Evolutionary conservation across 345 rosid genomes (phyloP).

Genomic region (Physaria fendleri): DNA sequence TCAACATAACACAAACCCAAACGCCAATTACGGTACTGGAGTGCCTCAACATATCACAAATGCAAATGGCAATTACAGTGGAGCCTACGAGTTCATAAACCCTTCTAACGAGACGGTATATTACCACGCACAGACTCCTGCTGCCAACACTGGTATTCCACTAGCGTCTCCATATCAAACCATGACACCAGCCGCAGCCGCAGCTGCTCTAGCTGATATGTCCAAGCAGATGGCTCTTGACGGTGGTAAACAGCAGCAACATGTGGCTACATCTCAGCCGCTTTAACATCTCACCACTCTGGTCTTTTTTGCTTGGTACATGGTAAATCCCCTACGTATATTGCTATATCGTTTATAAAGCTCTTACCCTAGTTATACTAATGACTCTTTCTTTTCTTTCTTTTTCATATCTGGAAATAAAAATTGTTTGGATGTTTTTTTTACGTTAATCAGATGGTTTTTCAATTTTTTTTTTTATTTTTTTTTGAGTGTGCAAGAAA

Average conservation of each 20-base stretch:
- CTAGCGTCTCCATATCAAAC: constrained; percentile 60
- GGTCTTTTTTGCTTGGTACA: too few species aligned
- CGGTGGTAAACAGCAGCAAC: constrained; percentile 32
- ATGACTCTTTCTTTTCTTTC: background rate
- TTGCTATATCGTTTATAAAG: background rate
- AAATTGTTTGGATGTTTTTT: background rate
- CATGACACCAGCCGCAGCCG: constrained; percentile 51
- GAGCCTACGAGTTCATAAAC: constrained; percentile 38
- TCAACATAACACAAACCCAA: constrained; percentile 32
- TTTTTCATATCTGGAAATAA: background rate
- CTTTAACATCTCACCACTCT: too few species aligned
- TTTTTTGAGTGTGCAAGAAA: too few species aligned
- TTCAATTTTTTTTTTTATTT: too few species aligned
- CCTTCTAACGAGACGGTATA: constrained; percentile 44
- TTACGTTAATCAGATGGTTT: too few species aligned
- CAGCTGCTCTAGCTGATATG: constrained; percentile 48
- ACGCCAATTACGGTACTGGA: constrained; percentile 33
- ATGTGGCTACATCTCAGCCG: constrained; percentile 31
- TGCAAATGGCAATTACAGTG: constrained; percentile 26
- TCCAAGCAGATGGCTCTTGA: constrained; percentile 42
- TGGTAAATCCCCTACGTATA: constrained; percentile 8
- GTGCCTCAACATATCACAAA: constrained; percentile 32
- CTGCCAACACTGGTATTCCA: constrained; percentile 19
- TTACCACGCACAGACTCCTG: constrained; percentile 44
- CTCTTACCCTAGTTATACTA: background rate